A percentile compares a stretch with the other conserved stretches of the same genome.
phyloP scores from a whole-genome alignment of 2,329 filamentous ascomycete species.

The Podosphaera aphanis region DNA sequence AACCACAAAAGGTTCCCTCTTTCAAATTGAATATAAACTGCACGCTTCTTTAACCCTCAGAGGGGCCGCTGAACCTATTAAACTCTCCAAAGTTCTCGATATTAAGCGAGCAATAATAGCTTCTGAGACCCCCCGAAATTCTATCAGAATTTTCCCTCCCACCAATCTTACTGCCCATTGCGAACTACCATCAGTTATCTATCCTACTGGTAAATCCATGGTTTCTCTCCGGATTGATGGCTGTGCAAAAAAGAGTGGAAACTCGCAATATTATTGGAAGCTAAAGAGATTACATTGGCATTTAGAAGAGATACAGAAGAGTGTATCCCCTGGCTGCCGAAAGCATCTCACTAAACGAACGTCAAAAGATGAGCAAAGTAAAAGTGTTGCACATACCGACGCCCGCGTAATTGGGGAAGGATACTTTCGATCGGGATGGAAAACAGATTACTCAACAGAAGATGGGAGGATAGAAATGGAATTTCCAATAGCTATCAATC shows the following conservation, averaged over 20 bases:
- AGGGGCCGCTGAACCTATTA: slow-evolving; percentile 33
- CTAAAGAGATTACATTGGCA: slow-evolving; percentile 82
- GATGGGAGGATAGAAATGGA: slow-evolving; percentile 62
- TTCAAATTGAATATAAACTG: slow-evolving; percentile 58
- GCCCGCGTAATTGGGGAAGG: slow-evolving; percentile 56
- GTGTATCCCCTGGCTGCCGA: slow-evolving; percentile 54
- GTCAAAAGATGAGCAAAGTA: slow-evolving; percentile 21
- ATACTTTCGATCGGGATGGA: slow-evolving; percentile 75
- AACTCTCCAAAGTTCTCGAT: slow-evolving; percentile 42
- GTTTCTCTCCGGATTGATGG: slow-evolving; percentile 66
- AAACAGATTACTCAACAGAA: slow-evolving; percentile 40
- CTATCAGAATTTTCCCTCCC: slow-evolving; percentile 81
- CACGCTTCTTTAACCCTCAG: slow-evolving; percentile 39
- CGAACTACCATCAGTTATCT: slow-evolving; percentile 59
- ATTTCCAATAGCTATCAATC: slow-evolving; percentile 40
- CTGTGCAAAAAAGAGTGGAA: slow-evolving; percentile 47
- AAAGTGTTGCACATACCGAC: slow-evolving; percentile 52
- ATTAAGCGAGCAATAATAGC: slow-evolving; percentile 56
- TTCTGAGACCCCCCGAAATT: slow-evolving; percentile 62
- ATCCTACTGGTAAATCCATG: slow-evolving; percentile 64
- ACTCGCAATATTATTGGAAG: slow-evolving; percentile 55
- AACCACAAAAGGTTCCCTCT: slow-evolving; percentile 49
- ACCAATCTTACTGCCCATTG: slow-evolving; percentile 80
- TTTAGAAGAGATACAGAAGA: slow-evolving; percentile 68
- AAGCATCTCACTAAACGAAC: slow-evolving; percentile 43